These are phyloP conservation scores for Colletotrichum sp. DNA, from an alignment of 2,329 filamentous ascomycete genomes.

Conservation along the genomic window DNA sequence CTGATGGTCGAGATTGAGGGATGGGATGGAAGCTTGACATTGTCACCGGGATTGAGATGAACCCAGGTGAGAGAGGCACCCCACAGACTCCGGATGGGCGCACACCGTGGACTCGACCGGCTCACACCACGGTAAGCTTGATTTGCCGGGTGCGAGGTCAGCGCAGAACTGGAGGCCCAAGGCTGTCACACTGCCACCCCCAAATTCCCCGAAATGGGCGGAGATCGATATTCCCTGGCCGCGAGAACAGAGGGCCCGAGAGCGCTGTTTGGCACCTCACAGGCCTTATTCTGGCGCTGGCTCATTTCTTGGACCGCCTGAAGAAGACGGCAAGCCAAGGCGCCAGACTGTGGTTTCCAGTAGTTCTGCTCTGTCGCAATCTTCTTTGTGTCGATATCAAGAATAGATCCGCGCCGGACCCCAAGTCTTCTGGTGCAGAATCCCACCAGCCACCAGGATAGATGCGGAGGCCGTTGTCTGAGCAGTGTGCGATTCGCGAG, in stretches of 20 bases:
- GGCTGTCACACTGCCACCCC: slow-evolving; percentile 9
- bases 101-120: neutral
- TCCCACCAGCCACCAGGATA: neutral
- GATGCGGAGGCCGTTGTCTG: neutral
- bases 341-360: neutral
- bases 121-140: slow-evolving; percentile 8
- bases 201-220: neutral
- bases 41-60: neutral
- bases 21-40: neutral
- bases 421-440: neutral
- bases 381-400: neutral
- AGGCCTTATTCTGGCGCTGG: neutral
- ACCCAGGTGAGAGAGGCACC: neutral
- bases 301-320: slow-evolving; percentile 3
- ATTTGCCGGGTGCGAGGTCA: neutral
- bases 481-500: neutral
- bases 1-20: neutral
- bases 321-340: neutral
- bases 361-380: neutral
- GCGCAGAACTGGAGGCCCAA: neutral
- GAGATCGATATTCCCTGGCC: neutral
- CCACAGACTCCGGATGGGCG: neutral
- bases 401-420: neutral
- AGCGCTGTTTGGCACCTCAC: slow-evolving; percentile 26
- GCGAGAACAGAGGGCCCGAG: slow-evolving; percentile 27